phyloP scores from a whole-genome alignment of 2,329 filamentous ascomycete species.

The Cladosporium halotolerans region DNA sequence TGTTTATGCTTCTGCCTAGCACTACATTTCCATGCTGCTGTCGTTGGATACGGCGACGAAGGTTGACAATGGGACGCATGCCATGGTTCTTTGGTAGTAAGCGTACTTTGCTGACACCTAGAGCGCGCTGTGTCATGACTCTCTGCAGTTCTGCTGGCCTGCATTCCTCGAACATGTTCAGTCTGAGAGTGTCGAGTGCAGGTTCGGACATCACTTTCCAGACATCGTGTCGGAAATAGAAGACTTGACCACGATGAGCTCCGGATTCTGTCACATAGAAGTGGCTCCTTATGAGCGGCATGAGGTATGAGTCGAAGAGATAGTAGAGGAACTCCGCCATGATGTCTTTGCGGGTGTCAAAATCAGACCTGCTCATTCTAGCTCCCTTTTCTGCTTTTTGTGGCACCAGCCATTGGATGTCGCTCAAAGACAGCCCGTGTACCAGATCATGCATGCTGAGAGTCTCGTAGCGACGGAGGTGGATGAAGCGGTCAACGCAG shows the following conservation, averaged over 20 bases:
- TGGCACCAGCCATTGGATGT: constrained; percentile 60
- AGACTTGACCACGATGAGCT: constrained; percentile 69
- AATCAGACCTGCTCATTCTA: constrained; percentile 65
- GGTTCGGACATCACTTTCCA: constrained; percentile 76
- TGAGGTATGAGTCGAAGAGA: constrained; percentile 81
- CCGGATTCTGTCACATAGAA: constrained; percentile 95
- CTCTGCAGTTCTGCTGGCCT: constrained; percentile 49
- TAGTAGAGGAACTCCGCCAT: constrained; percentile 86
- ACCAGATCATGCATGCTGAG: constrained; percentile 71
- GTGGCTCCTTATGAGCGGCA: constrained; percentile 77
- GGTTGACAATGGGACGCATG: constrained; percentile 80
- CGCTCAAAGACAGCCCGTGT: constrained; percentile 58
- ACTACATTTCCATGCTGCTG: constrained; percentile 47
- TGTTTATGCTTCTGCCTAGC: constrained; percentile 62
- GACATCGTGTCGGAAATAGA: constrained; percentile 91
- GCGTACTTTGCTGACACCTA: constrained; percentile 74
- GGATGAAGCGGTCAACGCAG: constrained; percentile 71
- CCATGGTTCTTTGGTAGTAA: constrained; percentile 73
- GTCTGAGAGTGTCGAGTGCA: constrained; percentile 60
- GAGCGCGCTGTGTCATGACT: constrained; percentile 54
- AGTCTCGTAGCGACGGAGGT: constrained; percentile 72
- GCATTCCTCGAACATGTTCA: constrained; percentile 73
- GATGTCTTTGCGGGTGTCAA: constrained; percentile 68
- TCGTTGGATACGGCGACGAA: constrained; percentile 58
- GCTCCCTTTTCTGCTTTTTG: constrained; percentile 37